Base-by-base conservation (phyloP, 2,329 filamentous ascomycete species). In the Alternaria ethzedia region DNA sequence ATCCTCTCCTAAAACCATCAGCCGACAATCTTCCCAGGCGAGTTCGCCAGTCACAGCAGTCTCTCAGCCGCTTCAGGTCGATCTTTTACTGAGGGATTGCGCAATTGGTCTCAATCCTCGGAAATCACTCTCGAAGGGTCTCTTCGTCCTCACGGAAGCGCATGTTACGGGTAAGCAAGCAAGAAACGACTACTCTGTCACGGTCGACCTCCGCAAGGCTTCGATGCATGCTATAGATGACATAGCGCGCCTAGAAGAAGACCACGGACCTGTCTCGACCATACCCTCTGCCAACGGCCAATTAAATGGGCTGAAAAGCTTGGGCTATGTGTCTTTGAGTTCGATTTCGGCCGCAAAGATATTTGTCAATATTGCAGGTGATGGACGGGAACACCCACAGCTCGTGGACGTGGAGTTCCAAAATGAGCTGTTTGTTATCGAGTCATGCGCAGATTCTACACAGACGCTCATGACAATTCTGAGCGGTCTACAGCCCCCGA, bases 371-470 rank as follows among this genome's bases (percentile, higher is more conserved):
- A 83, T 94, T 12, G 81, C 83, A 21, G 83, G 85, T 10, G 83
- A 86, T 44, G 83, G 84, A 3, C 83, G 83, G 2, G 86, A 89
- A 36, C 87, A 85, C 1, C 85, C 89, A 28, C 91, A 90, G 67
- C 87, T 88, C 44, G 80, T 97, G 13, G 90, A 96, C 69, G 85
- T 97, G 1, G 92, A 97, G 67, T 83, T 98, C 50, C 89, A 89
- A 64, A 94, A 97, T 73, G 91, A 97, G 68, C 85, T 99, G 2
- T 85, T 99, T 57, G 90, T 99, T 32, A 82, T 99, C 7, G 96
- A 99, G 79, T 96, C 94, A 1, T 99, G 96, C 74, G 96, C 96
- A 28, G 96, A 99, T 80, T 99, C 96, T 2, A 98, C 94, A 0
- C 94, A 97, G 78, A 99, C 96, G 0, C 85, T 99, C 13, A 90